Conservation (phyloP, 2,329 filamentous ascomycete genomes). For the Aspergillus cejpii region DNA sequence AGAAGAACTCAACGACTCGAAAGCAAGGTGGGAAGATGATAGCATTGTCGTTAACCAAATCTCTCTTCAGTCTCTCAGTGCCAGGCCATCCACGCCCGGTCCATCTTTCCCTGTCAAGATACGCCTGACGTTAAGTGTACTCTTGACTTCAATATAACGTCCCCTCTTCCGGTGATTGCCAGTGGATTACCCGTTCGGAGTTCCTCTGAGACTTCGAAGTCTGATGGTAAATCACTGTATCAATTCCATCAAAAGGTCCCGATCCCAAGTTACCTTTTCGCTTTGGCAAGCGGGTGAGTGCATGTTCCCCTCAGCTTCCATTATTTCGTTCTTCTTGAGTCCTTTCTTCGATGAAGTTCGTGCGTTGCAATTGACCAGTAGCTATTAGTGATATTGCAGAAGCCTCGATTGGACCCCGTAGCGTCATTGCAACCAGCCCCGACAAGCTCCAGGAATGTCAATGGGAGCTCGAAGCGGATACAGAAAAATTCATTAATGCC, state of each 20-base stretch:
- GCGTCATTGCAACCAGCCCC: constrained; percentile 77
- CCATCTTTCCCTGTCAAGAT: constrained; percentile 93
- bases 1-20: background rate
- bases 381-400: constrained; percentile 67
- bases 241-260: constrained; percentile 84
- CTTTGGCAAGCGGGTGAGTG: constrained; percentile 60
- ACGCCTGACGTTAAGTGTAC: constrained; percentile 97
- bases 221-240: constrained; percentile 56
- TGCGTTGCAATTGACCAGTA: constrained; percentile 1
- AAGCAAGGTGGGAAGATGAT: background rate
- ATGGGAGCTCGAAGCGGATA: constrained; percentile 86
- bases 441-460: constrained; percentile 77
- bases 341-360: background rate
- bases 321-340: background rate
- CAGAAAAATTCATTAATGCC: constrained; percentile 83
- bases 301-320: background rate
- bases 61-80: constrained; percentile 66
- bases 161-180: constrained; percentile 81
- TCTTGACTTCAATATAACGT: constrained; percentile 80
- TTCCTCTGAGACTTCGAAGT: constrained; percentile 48
- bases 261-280: constrained; percentile 91
- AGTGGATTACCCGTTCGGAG: constrained; percentile 63
- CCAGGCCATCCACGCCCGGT: constrained; percentile 90
- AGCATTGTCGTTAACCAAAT: background rate
- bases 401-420: constrained; percentile 79